Evolutionary conservation across 495 filamentous ascomycete genomes (phyloP), one percentile per base, ranked within the genome.

Genomic region (Penicillium atrosanguineum): DNA sequence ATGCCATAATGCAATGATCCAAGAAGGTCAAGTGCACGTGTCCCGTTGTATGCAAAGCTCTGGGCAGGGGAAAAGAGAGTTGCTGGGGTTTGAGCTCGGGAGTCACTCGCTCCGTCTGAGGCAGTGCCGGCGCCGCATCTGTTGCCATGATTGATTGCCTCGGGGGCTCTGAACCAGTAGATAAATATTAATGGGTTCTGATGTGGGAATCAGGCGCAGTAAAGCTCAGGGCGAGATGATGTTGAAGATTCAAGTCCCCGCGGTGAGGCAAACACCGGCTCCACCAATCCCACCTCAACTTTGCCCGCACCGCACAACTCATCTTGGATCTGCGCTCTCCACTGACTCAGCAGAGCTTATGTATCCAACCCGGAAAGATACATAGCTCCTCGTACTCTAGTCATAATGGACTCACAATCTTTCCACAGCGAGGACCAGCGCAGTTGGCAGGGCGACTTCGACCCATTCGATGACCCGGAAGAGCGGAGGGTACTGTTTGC

Each of bases 31-130:
- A 72, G 55, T 88, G 89, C 23, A 95, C 61, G 69, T 95, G 87
- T 44, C 92, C 87, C 16, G 79, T 89, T 2, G 90, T 91, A 63
- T 90, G 86, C 7, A 87, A 74, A 6, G 87, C 81, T 53, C 81
- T 82, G 12, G 90, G 91, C 21, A 97, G 78, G 0, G 87, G 84
- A 49, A 96, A 83, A 1, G 90, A 86, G 36, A 96, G 72, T 60
- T 95, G 81, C 37, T 84, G 61, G 9, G 80, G 76, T 36, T 73
- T 75, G 20, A 77, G 52, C 16, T 69, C 62, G 51, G 63, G 72
- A 4, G 57, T 18, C 37, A 55, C 55, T 15, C 50, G 48, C 48
- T 69, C 59, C 8, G 57, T 52, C 25, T 53, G 55, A 3, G 60
- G 56, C 23, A 60, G 46, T n/a, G 42, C 18, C 19, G 59, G 37